Evolutionary conservation across 2,329 filamentous ascomycete species (phyloP).

Genomic region (Diaporthe caulivora): DNA sequence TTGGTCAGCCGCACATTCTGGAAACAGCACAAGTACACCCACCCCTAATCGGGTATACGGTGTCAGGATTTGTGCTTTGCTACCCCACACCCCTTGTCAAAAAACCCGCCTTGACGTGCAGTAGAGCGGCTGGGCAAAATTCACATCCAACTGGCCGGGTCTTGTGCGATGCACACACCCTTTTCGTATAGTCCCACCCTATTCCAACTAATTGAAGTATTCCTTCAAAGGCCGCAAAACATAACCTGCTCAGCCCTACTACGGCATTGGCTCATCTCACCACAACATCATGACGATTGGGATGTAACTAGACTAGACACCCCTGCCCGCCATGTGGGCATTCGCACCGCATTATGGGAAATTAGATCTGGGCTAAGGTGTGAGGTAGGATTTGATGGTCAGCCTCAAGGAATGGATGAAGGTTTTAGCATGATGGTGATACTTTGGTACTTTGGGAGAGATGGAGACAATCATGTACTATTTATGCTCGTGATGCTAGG

Average conservation of each 20-base stretch:
- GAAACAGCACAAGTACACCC: too few relatives aligned
- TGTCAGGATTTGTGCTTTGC: too few relatives aligned
- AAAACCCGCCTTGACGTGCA: slow-evolving; percentile 4
- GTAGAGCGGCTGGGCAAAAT: slow-evolving; percentile 1
- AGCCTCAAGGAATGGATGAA: not conserved
- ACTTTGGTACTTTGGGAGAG: not conserved
- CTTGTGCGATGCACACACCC: not conserved
- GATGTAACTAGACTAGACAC: not conserved
- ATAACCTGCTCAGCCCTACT: slow-evolving; percentile 13
- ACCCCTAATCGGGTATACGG: too few relatives aligned
- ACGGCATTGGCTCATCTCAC: not conserved
- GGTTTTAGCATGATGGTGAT: not conserved
- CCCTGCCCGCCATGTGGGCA: slow-evolving; percentile 20
- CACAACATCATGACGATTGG: not conserved
- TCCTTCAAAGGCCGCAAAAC: not conserved
- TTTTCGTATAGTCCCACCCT: too few relatives aligned
- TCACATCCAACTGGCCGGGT: not conserved
- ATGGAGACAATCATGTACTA: not conserved
- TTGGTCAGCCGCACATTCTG: not conserved
- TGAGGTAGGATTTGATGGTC: slow-evolving; percentile 4
- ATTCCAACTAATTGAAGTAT: not conserved
- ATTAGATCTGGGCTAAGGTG: slow-evolving; percentile 5
- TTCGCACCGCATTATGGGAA: not conserved
- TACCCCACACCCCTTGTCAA: not conserved
- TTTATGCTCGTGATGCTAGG: not conserved